These are phyloP conservation scores for Protomyces inouyei DNA, from an alignment of 1,139 yeast species.

Conservation along the genomic window DNA sequence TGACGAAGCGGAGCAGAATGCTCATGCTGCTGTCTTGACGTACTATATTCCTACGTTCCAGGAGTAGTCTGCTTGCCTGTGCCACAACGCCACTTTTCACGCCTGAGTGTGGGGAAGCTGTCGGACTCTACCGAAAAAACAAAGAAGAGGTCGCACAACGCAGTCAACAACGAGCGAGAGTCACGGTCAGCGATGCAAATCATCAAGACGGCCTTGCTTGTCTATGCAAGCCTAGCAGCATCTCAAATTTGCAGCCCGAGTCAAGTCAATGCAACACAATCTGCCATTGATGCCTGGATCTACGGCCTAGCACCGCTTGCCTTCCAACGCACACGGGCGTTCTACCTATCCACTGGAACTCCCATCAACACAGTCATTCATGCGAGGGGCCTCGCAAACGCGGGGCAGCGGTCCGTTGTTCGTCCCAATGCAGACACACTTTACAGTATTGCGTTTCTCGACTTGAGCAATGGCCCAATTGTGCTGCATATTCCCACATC, in stretches of 20 bases:
- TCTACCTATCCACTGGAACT: neutral
- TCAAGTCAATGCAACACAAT: neutral
- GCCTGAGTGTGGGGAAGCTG: too few species aligned
- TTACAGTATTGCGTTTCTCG: neutral
- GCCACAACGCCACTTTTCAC: too few species aligned
- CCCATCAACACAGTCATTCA: neutral
- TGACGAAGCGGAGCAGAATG: constrained; percentile 23
- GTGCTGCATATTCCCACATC: neutral
- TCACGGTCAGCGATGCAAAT: too few species aligned
- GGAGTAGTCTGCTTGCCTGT: constrained; percentile 3
- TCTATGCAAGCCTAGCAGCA: neutral
- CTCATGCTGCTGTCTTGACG: constrained; percentile 33
- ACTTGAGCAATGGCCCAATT: neutral
- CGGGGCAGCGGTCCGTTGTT: neutral
- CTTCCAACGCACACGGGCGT: neutral
- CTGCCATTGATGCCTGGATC: neutral
- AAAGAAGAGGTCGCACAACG: too few species aligned
- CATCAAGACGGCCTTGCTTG: too few species aligned
- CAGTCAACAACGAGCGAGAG: too few species aligned
- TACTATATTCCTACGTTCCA: constrained; percentile 30
- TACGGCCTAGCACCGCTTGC: neutral
- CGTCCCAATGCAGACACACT: constrained; percentile 4
- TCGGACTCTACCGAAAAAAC: too few species aligned
- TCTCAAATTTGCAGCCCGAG: neutral
- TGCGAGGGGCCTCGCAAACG: neutral